Evolutionary conservation across 2,329 filamentous ascomycete species (phyloP), one percentile per base, ranked within the genome.

Genomic region (Lecanicillium sp.): DNA sequence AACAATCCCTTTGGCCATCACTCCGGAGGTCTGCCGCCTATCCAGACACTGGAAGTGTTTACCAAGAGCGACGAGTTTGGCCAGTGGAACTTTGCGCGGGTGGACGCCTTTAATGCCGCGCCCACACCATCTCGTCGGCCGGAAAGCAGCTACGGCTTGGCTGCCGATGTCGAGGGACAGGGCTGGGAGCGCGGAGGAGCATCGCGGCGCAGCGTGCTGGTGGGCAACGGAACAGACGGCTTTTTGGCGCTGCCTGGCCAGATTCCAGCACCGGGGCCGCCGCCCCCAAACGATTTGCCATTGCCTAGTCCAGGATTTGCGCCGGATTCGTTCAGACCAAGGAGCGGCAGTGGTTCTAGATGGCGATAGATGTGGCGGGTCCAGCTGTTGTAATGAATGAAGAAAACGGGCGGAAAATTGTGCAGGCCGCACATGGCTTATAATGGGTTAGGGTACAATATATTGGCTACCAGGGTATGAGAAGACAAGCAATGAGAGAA

Each of bases 41-140:
- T 68, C 7, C 68, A 73, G 41, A 73, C 70, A 6, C 68, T 79
- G 20, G 74, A 78, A 46, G 68, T 79, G 16, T 79, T 75, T 45
- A 76, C 71, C 41, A 78, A 78, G 56, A 67, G 69, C 44, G 69
- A 75, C 37, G 72, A 78, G 47, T 68, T 71, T 44, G 59, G 74
- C 29, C 68, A 73, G 48, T 79, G 75, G 75, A 74, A 71, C 39
- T 76, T 75, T 52, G 65, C 72, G 34, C 66, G 68, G 40, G 64
- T 78, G 41, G 55, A 54, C 49, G 60, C 55, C 42, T 42, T 57
- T 33, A 34, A 32, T 48, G 50, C 42, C 40, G 48, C 31, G 43
- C 52, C 46, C 45, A 54, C 36, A 41, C 49, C 34, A 40, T 46
- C 44, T 25, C 49, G 51, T 11, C 65, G 73, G 27, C 73, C 72